Conservation (phyloP, 495 filamentous ascomycete genomes). For the Cercophora newfieldiana region DNA sequence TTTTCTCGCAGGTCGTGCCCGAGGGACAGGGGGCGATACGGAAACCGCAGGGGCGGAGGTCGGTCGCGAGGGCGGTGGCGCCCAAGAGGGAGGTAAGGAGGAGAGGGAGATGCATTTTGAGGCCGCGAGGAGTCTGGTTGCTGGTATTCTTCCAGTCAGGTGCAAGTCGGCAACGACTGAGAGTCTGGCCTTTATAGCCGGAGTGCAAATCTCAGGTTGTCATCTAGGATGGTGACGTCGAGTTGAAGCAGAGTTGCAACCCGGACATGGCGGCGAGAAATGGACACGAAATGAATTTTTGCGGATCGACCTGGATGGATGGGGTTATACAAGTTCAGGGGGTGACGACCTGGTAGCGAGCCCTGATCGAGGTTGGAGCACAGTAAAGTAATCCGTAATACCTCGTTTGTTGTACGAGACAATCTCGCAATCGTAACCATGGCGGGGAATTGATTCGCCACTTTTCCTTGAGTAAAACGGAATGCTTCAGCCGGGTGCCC, state of each 20-base stretch:
- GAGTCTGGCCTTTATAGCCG: neutral
- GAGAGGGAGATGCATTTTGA: conserved; percentile 7
- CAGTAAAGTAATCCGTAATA: neutral
- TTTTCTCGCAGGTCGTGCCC: conserved; percentile 15
- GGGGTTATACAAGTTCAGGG: neutral
- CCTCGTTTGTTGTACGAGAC: neutral
- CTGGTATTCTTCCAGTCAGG: neutral
- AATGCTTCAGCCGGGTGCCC: neutral
- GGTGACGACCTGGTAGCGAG: neutral
- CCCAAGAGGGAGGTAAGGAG: conserved; percentile 11
- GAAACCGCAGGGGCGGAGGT: conserved; percentile 26
- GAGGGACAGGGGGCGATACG: conserved; percentile 26
- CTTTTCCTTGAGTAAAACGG: neutral
- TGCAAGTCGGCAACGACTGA: neutral
- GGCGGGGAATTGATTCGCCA: neutral
- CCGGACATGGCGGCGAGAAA: neutral
- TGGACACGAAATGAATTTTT: neutral
- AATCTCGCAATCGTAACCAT: neutral
- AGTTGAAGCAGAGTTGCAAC: neutral
- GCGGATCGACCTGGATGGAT: no score
- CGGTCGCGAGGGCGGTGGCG: neutral
- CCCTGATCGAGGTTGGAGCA: neutral
- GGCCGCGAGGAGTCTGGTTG: neutral
- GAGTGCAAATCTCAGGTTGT: neutral
- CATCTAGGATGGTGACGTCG: neutral